Base-by-base conservation (phyloP, 306 rosid genomes). In the Gleditsia sinensis region DNA sequence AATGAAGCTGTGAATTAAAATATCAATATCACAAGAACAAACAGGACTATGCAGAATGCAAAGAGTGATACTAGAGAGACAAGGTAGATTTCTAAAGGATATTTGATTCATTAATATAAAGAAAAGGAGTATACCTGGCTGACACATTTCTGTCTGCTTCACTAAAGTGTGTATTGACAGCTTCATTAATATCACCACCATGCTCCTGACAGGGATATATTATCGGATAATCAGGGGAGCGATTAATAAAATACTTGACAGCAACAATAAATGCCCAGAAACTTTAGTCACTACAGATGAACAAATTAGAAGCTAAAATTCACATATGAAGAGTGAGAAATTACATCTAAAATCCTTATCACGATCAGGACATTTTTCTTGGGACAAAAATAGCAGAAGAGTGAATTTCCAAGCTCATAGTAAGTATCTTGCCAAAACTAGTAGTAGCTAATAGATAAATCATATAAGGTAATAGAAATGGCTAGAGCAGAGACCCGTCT, bases 111-210 rank as follows among this genome's bases (percentile, higher is more conserved):
- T 27, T 63, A 59, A n/a, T 39, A 5, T 17, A 34, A 60, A 32
- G 62, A 37, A 55, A 72, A 39, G 74, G 66, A 24, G 56, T 74
- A 25, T 79, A 90, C 98, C 85, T 87, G 48, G 84, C 68, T 16
- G 78, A 51, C 69, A 71, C 6, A 63, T 55, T 83, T 84, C 93
- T 84, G 77, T 92, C 96, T 72, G 93, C 93, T 87, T 87, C 95
- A 72, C 77, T 83, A 67, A 88, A 94, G 89, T 86, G 85, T n/a
- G 92, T 89, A 87, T 90, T 84, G 78, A 87, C 87, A 19, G 99
- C 99, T 71, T 82, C 88, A 78, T 86, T 90, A 83, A 94, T 91
- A 84, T 92, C 80, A 9, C 88, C 92, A n/a, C 88, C 91, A 74
- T 87, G 91, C 75, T 85, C 98, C 99, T 94, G 75, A 60, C 53